Evolutionary conservation across 1,139 yeast genomes (phyloP), one percentile per base, ranked within the genome.

Genomic region (Scheffersomyces titani): DNA sequence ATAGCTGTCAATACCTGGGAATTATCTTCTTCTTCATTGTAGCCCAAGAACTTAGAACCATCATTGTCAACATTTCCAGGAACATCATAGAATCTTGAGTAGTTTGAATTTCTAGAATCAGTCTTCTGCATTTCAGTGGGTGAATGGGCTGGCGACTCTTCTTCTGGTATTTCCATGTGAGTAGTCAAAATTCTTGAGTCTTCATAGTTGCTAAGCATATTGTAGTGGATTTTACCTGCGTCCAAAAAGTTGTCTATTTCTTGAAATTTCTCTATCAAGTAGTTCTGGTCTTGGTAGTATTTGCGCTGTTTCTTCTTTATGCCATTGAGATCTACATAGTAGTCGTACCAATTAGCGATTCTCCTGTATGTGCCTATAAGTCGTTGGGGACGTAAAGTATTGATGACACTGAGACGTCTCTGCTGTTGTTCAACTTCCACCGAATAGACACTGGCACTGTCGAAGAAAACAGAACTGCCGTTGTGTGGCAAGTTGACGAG

Each of bases 171-270:
- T 52, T 69, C 77, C 58, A 54, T 59, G 53, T 57, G 70, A 55
- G 65, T 67, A 45, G 62, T 70, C 56, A 76, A 53, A 1, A 51
- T 53, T n/a, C 58, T 49, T 1, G 62, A 63, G 59, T 76, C 81
- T 11, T 60, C 77, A 65, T 89, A 89, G 54, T 83, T 85, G 55
- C 84, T 78, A 54, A 90, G 78, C 85, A 90, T 86, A 51, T 83
- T 80, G 57, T 81, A 78, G 61, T 88, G 91, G 57, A 89, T 70
- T 52, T 72, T 80, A 0, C 92, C 93, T 3, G 92, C 85, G 67
- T 89, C 96, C 53, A 90, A 76, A 56, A 89, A 76, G 55, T 79
- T 75, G 67, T 90, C 96, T 44, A 90, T 85, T 59, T 84, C 89
- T 52, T 72, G 70, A 62, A 84, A 88, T 54, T 84, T 76, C 40